Percentiles rank a stretch among this genome's conserved stretches.
Evolutionary conservation across 345 rosid genomes (phyloP).

Genomic region (Capsella bursapastoris): DNA sequence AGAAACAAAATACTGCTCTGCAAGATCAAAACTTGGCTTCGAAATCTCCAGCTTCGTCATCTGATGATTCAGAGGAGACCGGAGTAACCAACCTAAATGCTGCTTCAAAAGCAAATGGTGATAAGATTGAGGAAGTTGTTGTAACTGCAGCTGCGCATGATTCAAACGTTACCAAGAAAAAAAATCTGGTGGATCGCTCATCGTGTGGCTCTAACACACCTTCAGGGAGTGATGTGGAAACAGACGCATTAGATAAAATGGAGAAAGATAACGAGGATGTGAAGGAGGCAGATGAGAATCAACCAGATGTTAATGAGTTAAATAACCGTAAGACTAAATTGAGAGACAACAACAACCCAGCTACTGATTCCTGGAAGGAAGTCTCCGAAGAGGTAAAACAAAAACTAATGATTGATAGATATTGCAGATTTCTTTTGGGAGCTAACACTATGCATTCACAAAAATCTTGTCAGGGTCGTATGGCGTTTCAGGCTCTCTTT

Average conservation of each 20-base stretch:
- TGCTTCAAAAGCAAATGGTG: conserved; percentile 47
- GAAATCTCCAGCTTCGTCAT: conserved; percentile 53
- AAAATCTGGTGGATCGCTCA: conserved; percentile 82
- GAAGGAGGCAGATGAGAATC: conserved; percentile 61
- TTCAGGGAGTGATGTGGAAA: conserved; percentile 87
- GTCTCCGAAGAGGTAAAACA: conserved; percentile 84
- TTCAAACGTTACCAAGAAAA: conserved; percentile 53
- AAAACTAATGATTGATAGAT: conserved; percentile 2
- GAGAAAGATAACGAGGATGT: conserved; percentile 52
- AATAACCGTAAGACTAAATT: conserved; percentile 60
- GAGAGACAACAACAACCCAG: conserved; percentile 52
- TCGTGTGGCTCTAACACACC: conserved; percentile 94
- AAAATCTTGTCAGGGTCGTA: conserved; percentile 80
- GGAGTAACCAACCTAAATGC: conserved; percentile 52
- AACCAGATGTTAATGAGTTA: conserved; percentile 48
- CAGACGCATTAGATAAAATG: conserved; percentile 66
- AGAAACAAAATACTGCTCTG: conserved; percentile 56
- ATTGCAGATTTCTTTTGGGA: neutral
- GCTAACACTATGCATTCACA: neutral
- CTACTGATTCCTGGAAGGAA: conserved; percentile 81
- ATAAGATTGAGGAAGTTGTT: conserved; percentile 52
- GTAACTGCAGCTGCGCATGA: conserved; percentile 54
- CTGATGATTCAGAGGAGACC: conserved; percentile 66
- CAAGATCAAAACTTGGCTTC: conserved; percentile 61
- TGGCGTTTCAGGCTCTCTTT: conserved; percentile 92